Evolutionary conservation across 2,329 filamentous ascomycete species (phyloP), one percentile per base, ranked within the genome.

Genomic region (Apiospora pterosperma): DNA sequence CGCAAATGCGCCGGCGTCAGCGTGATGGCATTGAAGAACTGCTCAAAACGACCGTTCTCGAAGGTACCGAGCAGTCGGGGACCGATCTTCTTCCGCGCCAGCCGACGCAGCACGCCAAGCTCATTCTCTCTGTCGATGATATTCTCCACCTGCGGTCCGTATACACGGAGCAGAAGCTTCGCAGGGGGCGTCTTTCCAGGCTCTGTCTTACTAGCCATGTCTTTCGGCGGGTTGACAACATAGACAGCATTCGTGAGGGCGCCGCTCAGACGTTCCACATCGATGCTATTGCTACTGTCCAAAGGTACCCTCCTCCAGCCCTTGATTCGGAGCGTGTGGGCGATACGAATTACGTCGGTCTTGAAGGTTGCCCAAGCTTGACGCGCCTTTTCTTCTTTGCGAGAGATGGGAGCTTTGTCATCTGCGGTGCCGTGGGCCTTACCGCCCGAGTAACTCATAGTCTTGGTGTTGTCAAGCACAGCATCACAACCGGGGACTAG

Each of bases 241-340:
- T 98, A 99, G 39, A 99, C 94, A 12, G 95, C 93, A 75, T 99
- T 99, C 23, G 96, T 99, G 69, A 99, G 80, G 10, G 96, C 96
- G 66, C 96, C 96, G 75, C 95, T 97, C 34, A 96, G 82, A 61
- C 92, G 86, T 76, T 92, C 85, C 6, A 96, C 90, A 2, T 84
- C 84, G 67, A 96, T 89, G 41, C 82, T 82, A 61, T 88, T 86
- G 68, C 90, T 91, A 67, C 83, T 81, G 12, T 92, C 90, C 62
- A 95, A 79, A 0, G 92, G 86, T 0, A 99, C 88, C 66, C 89
- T 89, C 62, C 94, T 88, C 96, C 96, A 99, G 11, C 95, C 93
- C 76, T 97, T 97, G 36, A 98, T 84, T 62, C 89, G 88, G 62
- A 99, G 81, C 0, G 96, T 99, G 76, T 98, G 96, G 0, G 92